Percentiles rank a stretch among this genome's conserved stretches.
These are phyloP conservation scores for Sporobolomyces roseus DNA, from an alignment of 768 basidiomycete species.

Conservation along the genomic window DNA sequence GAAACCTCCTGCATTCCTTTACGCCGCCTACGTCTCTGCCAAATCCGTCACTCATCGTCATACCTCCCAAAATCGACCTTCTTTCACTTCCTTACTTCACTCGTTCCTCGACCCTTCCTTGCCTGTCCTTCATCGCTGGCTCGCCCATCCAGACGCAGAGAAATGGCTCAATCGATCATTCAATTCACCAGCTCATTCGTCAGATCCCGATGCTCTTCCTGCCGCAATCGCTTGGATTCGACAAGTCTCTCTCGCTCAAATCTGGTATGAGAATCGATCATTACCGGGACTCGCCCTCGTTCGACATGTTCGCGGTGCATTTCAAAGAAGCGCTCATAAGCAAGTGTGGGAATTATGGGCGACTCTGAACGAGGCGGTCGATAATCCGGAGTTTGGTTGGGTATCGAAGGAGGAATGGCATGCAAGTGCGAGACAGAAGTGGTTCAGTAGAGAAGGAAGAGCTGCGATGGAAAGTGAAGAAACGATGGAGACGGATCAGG, in stretches of 20 bases:
- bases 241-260: conserved; percentile 34
- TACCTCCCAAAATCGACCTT: neutral
- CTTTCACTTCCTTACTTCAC: conserved; percentile 12
- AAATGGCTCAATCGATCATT: neutral
- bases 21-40: conserved; percentile 17
- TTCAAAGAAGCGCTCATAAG: neutral
- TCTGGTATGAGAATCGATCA: conserved; percentile 2
- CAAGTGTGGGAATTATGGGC: conserved; percentile 20
- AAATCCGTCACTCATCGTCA: conserved; percentile 5
- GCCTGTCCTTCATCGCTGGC: conserved; percentile 2
- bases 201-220: neutral
- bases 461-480: neutral
- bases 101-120: conserved; percentile 1
- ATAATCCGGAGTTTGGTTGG: conserved; percentile 18
- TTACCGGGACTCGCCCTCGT: conserved; percentile 7
- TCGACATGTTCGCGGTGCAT: neutral
- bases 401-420: conserved; percentile 16
- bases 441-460: neutral
- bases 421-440: neutral
- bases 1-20: conserved; percentile 3
- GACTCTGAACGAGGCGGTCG: conserved; percentile 11
- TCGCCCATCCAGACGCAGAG: neutral
- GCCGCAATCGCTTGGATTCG: conserved; percentile 14
- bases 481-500: no score
- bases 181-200: no score